Evolutionary conservation across 2,329 filamentous ascomycete genomes (phyloP).

Genomic region (Teratosphaeria epicoccoides): DNA sequence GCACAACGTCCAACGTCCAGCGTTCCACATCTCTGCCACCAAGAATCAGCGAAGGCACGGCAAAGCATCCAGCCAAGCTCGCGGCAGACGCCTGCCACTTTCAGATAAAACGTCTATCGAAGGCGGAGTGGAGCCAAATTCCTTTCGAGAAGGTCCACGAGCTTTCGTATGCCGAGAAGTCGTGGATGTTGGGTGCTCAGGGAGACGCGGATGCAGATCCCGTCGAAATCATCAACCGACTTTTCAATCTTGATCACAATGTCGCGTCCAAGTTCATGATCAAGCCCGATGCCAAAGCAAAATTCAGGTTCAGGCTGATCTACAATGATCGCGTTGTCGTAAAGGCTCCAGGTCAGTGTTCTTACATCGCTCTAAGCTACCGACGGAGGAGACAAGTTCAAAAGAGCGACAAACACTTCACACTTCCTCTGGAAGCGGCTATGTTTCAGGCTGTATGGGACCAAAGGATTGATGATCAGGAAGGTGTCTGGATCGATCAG

Average conservation of each 20-base stretch:
- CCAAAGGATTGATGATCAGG: constrained; percentile 25
- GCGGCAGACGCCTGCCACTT: constrained; percentile 12
- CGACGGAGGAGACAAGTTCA: constrained; percentile 26
- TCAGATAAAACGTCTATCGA: constrained; percentile 14
- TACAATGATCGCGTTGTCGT: constrained; percentile 24
- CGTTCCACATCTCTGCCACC: not conserved
- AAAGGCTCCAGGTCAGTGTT: constrained; percentile 27
- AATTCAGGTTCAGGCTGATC: constrained; percentile 30
- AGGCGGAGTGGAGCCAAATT: constrained; percentile 13
- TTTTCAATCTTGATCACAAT: constrained; percentile 12
- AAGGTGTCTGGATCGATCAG: constrained; percentile 38
- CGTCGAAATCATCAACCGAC: constrained; percentile 14
- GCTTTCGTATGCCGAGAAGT: constrained; percentile 17
- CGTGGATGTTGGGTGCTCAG: constrained; percentile 17
- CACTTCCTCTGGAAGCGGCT: constrained; percentile 28
- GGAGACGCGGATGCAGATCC: constrained; percentile 18
- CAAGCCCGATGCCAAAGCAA: constrained; percentile 23
- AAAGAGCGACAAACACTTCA: constrained; percentile 26
- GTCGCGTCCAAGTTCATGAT: constrained; percentile 22
- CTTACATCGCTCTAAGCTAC: constrained; percentile 36
- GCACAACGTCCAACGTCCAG: not conserved
- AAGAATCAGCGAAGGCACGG: not conserved
- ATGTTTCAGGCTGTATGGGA: constrained; percentile 33
- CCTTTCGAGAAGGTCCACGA: constrained; percentile 19
- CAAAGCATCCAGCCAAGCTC: not conserved